Evolutionary conservation across 1,139 yeast species (phyloP), one percentile per base, ranked within the genome.

Genomic region (Entelexis sorbosivorans): DNA sequence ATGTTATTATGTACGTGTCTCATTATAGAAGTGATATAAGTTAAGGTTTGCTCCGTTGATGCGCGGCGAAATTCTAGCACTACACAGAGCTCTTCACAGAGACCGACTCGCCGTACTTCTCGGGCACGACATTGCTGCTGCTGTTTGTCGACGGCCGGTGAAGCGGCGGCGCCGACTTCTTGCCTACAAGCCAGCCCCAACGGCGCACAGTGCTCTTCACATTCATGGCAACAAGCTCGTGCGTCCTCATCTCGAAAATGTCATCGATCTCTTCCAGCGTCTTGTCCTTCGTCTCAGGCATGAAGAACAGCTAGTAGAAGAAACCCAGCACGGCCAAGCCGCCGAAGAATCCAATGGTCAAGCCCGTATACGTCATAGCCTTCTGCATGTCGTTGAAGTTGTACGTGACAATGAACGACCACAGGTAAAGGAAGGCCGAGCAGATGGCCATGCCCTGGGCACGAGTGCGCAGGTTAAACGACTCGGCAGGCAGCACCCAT

Each of bases 221-320:
- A 38, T 61, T 61, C 28, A 48, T 43, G 11, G 52, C 51, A 9
- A 63, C 61, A 22, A 64, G 52, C 17, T 59, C 59, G 26, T 52
- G 34, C 1, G 67, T 64, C 20, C 62, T 60, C 57, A 56, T 58
- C 44, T 57, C 55, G 58, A 64, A 65, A 44, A 61, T 66, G 69
- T 78, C 76, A 59, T 78, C 80, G 56, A 78, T 75, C 65, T 77
- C 81, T 66, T 78, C 82, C 61, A 77, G 69, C 19, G 81, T 76
- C 63, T 72, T 73, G 56, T 74, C 77, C 61, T 75, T 76, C 7
- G 82, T 77, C 65, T 78, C 82, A 28, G 80, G 80, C 64, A 64
- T 62, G 56, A 62, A 63, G 47, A 63, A 50, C 48, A 74, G 57
- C 66, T 78, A 82, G 66, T 78, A 78, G 52, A 77, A 61, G 63